Evolutionary conservation across 192 early-diverging fungal genomes (phyloP).

Genomic region (Pilaira anomala): DNA sequence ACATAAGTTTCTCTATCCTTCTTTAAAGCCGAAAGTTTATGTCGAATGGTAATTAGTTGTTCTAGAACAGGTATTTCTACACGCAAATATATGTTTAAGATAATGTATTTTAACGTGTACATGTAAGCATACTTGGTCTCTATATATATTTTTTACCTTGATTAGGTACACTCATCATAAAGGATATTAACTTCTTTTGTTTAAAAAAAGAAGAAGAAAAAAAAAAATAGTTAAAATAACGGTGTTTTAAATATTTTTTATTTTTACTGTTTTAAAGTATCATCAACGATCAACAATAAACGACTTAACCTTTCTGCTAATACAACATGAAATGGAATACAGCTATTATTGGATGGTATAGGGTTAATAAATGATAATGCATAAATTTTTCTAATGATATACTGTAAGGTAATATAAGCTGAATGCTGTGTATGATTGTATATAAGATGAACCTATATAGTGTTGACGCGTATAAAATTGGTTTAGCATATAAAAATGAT

Average conservation of each 20-base stretch:
- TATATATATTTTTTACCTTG: no score
- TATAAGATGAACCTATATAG: constrained; percentile 28
- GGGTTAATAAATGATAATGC: constrained; percentile 43
- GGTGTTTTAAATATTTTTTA: neutral
- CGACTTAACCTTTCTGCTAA: constrained; percentile 42
- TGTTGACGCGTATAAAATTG: neutral
- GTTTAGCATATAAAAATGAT: constrained; percentile 3
- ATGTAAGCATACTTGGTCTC: no score
- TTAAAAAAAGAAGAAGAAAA: no score
- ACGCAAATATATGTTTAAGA: no score
- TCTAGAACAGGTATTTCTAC: constrained; percentile 65
- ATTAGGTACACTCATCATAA: no score
- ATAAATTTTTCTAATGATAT: constrained; percentile 44
- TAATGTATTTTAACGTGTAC: no score
- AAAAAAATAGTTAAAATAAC: no score
- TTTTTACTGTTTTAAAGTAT: neutral
- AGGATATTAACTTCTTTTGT: no score
- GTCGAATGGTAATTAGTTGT: constrained; percentile 62
- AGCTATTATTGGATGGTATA: constrained; percentile 38
- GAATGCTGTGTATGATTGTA: constrained; percentile 16
- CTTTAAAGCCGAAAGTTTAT: constrained; percentile 69
- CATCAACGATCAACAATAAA: constrained; percentile 24
- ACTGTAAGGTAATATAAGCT: constrained; percentile 37
- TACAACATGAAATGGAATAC: constrained; percentile 43
- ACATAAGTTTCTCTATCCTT: constrained; percentile 69